A percentile compares a stretch with the other conserved stretches of the same genome.
Conservation (phyloP, 768 basidiomycete genomes). For the Saitozyma podzolica region DNA sequence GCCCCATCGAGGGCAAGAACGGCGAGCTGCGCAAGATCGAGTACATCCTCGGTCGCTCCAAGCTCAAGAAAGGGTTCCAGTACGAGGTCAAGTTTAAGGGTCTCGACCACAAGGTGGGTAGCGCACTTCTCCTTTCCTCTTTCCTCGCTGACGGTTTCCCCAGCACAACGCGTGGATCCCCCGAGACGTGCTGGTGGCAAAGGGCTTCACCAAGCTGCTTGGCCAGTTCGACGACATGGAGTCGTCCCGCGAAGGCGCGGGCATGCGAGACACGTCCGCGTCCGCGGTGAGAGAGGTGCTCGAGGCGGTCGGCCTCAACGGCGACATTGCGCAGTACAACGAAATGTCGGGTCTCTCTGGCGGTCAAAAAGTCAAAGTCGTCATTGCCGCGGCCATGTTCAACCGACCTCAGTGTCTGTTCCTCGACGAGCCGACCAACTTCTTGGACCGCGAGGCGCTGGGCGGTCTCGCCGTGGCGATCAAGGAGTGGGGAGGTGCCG, state of each 20-base stretch:
- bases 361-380: slow-evolving; percentile 92
- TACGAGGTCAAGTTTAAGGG: slow-evolving; percentile 68
- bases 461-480: slow-evolving; percentile 87
- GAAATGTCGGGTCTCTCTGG: slow-evolving; percentile 92
- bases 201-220: slow-evolving; percentile 85
- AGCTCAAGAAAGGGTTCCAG: slow-evolving; percentile 90
- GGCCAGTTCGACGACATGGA: slow-evolving; percentile 96
- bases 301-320: slow-evolving; percentile 93
- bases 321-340: slow-evolving; percentile 97
- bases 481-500: slow-evolving; percentile 80
- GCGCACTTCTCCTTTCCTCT: slow-evolving; percentile 66
- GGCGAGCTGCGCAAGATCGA: slow-evolving; percentile 89
- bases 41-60: slow-evolving; percentile 84
- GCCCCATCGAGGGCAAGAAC: slow-evolving; percentile 86
- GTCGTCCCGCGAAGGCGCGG: slow-evolving; percentile 91
- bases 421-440: slow-evolving; percentile 91
- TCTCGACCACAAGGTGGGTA: slow-evolving; percentile 48
- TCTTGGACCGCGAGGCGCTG: slow-evolving; percentile 92
- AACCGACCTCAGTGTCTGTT: slow-evolving; percentile 59
- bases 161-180: slow-evolving; percentile 88
- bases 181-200: slow-evolving; percentile 77
- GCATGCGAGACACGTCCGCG: slow-evolving; percentile 78
- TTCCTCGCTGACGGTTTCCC: slow-evolving; percentile 66
- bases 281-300: slow-evolving; percentile 84
- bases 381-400: slow-evolving; percentile 85